Conservation (phyloP, 2,329 filamentous ascomycete species). For the Coleophoma crateriformis region DNA sequence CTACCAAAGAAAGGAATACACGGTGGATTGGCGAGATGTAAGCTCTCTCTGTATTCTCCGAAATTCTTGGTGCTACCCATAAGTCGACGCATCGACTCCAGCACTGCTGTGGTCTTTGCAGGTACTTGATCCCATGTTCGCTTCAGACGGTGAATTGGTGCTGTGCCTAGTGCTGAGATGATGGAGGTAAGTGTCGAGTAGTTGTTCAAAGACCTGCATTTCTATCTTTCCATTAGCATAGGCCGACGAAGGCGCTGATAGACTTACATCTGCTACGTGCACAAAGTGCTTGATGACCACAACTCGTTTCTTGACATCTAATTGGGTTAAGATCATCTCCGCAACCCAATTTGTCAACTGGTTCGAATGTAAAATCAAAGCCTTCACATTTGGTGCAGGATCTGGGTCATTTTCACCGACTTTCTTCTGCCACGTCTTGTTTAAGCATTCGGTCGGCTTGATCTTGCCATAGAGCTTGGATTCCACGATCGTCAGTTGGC, state of each 20-base stretch:
- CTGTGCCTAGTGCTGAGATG: constrained; percentile 90
- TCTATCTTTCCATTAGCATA: constrained; percentile 45
- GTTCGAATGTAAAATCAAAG: constrained; percentile 94
- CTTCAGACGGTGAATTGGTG: constrained; percentile 88
- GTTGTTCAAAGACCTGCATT: constrained; percentile 91
- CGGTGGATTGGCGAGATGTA: constrained; percentile 89
- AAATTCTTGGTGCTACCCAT: constrained; percentile 99
- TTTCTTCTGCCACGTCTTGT: constrained; percentile 99
- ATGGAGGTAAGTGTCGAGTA: constrained; percentile 97
- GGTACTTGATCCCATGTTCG: constrained; percentile 94
- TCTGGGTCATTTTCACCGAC: constrained; percentile 74
- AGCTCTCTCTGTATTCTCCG: constrained; percentile 86
- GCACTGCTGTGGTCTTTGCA: constrained; percentile 68
- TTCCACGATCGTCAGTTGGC: constrained; percentile 95
- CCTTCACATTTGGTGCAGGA: constrained; percentile 90
- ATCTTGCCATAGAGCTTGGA: constrained; percentile 93
- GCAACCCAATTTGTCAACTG: constrained; percentile 99
- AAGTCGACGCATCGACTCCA: constrained; percentile 88
- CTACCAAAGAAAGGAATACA: constrained; percentile 97
- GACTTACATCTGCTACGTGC: constrained; percentile 83
- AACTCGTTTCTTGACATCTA: constrained; percentile 91
- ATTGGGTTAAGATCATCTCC: constrained; percentile 95
- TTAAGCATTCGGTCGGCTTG: constrained; percentile 90
- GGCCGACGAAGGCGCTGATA: constrained; percentile 4
- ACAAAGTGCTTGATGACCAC: constrained; percentile 99